phyloP scores from a whole-genome alignment of 1,284 basidiomycete species.

The Wallemia mellicola region DNA sequence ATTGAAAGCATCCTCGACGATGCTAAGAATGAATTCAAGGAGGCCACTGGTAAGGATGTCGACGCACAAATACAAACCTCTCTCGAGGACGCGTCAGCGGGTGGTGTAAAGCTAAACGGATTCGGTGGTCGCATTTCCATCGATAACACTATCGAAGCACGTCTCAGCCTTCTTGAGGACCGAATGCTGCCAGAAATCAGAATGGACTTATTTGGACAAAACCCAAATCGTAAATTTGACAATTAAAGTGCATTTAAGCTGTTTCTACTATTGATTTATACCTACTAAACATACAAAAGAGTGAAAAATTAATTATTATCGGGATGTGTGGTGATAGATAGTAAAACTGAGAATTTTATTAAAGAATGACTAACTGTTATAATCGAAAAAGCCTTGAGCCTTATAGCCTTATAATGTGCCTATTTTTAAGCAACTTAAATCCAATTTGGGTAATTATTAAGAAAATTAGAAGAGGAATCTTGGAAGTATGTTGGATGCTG shows the following conservation, averaged over 20 bases:
- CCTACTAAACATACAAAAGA: slow-evolving; percentile 1
- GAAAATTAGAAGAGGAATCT: background rate
- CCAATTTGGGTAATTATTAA: too few species aligned
- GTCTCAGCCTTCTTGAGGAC: slow-evolving; percentile 57
- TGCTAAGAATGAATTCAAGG: slow-evolving; percentile 34
- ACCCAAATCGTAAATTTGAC: slow-evolving; percentile 63
- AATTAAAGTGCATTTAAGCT: slow-evolving; percentile 16
- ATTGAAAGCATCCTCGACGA: slow-evolving; percentile 29
- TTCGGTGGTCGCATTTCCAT: slow-evolving; percentile 48
- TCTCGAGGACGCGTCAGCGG: slow-evolving; percentile 19
- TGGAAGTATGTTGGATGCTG: background rate
- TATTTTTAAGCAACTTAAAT: background rate
- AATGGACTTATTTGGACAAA: slow-evolving; percentile 49
- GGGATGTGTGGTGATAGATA: background rate
- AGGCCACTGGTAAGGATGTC: slow-evolving; percentile 41
- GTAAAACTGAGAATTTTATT: background rate
- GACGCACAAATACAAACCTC: slow-evolving; percentile 8
- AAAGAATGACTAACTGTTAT: too few species aligned
- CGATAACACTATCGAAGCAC: slow-evolving; percentile 72
- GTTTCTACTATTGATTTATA: background rate
- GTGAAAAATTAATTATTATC: background rate
- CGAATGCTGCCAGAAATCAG: slow-evolving; percentile 81
- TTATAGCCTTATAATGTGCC: too few species aligned
- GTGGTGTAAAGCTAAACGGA: slow-evolving; percentile 46
- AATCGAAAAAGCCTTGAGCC: too few species aligned